Base-by-base conservation (phyloP, 2,329 filamentous ascomycete genomes). In the Fusarium coicis region DNA sequence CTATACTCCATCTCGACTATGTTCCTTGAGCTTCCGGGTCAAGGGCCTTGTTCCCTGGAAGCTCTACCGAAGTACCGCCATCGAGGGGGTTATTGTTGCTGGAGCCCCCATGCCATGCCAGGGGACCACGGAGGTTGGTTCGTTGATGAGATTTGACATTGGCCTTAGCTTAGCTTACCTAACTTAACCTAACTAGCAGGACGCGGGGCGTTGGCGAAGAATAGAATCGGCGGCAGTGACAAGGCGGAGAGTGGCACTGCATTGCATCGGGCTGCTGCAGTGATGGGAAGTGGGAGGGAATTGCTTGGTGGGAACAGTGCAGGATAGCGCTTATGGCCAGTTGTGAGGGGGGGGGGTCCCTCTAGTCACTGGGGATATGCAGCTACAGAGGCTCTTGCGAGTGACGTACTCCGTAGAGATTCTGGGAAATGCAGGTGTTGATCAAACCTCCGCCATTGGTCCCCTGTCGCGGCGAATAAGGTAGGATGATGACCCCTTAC, bases 11-110 rank as follows among this genome's bases (percentile, higher is more conserved):
- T 64, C 44, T 39, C 40, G 39, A 39, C 34, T n/a, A 39, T 39
- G 15, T 53, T 37, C 49, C 49, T 36, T 53, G 49, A 21, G 18
- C 49, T 37, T 37, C 18, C 7, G 18, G 50, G 50, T 26, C 34
- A 28, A n/a, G 50, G 50, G 50, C 34, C 34, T 53, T 39, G 49
- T 46, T 66, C 53, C 40, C 59, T 52, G 55, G 66, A 52, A 47
- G n/a, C 49, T 53, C 50, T 69, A 65, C 66, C 66, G 66, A 69
- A 69, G 66, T 69, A 69, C 66, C 66, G 66, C 66, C 66, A 53
- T 63, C 36, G 46, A 57, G 39, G 50, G 58, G 32, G 21, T 43
- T 43, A 28, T 53, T 53, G 23, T 16, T 21, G 23, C 47, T 50
- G 47, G 47, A 50, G 16, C 30, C 30, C 44, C 12, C 26, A 21